Evolutionary conservation across 352 stramenopile species (phyloP).

Genomic region (Phytophthora podocarpi): DNA sequence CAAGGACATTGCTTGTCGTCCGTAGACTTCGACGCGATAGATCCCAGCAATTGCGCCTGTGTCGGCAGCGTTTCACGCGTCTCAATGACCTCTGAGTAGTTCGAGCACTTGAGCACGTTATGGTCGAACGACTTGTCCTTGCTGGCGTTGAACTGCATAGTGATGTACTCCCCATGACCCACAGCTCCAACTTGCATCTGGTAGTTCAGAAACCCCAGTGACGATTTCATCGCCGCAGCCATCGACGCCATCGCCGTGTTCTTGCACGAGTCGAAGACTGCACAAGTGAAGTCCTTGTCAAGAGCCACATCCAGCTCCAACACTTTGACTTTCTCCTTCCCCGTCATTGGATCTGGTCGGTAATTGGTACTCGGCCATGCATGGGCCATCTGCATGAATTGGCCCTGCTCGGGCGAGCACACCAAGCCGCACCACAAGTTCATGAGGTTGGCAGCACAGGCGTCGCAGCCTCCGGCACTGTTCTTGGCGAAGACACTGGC

Average conservation of each 20-base stretch:
- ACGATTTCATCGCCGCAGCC: slow-evolving; percentile 78
- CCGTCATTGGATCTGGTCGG: slow-evolving; percentile 77
- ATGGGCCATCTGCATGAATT: slow-evolving; percentile 77
- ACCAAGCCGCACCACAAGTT: slow-evolving; percentile 87
- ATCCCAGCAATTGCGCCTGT: slow-evolving; percentile 70
- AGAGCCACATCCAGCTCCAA: slow-evolving; percentile 81
- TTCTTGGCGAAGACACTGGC: slow-evolving; percentile 73
- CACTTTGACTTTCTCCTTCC: slow-evolving; percentile 75
- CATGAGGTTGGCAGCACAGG: slow-evolving; percentile 85
- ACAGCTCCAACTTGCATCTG: slow-evolving; percentile 89
- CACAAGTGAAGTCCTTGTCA: slow-evolving; percentile 72
- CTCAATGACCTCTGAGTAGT: slow-evolving; percentile 70
- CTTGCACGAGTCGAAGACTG: slow-evolving; percentile 87
- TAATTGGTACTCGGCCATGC: slow-evolving; percentile 73
- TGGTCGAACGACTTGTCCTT: slow-evolving; percentile 55
- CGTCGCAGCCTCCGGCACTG: slow-evolving; percentile 74
- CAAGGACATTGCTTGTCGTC: slow-evolving; percentile 79
- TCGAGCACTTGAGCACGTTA: slow-evolving; percentile 70
- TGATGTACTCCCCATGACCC: slow-evolving; percentile 89
- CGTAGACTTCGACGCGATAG: slow-evolving; percentile 52
- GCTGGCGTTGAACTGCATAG: slow-evolving; percentile 64
- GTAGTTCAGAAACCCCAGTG: slow-evolving; percentile 88
- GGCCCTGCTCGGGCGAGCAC: slow-evolving; percentile 76
- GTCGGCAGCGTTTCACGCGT: slow-evolving; percentile 49
- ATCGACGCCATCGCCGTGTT: slow-evolving; percentile 83